phyloP scores from a whole-genome alignment of 202 grass and related monocot species.

The Carex arenaria region DNA sequence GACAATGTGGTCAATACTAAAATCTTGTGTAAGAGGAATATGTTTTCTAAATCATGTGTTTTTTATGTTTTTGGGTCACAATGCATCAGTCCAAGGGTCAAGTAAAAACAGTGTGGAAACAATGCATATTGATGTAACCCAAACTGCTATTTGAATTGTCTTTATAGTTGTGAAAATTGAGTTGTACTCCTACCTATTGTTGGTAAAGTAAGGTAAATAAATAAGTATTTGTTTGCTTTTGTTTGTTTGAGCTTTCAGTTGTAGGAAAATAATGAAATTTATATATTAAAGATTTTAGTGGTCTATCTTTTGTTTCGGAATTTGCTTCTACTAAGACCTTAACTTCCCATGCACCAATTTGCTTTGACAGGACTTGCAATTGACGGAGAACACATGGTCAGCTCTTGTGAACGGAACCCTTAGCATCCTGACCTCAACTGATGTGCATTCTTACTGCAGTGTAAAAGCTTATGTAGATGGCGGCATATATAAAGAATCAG shows the following conservation, averaged over 20 bases:
- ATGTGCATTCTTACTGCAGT: slow-evolving; percentile 3
- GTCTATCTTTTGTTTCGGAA: neutral
- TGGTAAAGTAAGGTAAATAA: neutral
- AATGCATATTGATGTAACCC: neutral
- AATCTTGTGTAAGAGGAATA: neutral
- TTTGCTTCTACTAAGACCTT: neutral
- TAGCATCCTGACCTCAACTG: slow-evolving; percentile 38
- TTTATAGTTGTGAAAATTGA: neutral
- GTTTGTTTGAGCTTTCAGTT: neutral
- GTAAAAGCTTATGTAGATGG: neutral
- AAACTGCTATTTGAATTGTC: neutral
- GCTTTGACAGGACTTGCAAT: slow-evolving; percentile 28
- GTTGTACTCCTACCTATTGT: neutral
- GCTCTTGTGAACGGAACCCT: slow-evolving; percentile 55
- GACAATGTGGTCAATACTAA: neutral
- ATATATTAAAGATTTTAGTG: neutral
- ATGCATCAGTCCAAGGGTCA: neutral
- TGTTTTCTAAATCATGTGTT: neutral
- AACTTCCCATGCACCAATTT: neutral
- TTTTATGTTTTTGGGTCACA: neutral
- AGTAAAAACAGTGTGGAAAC: neutral
- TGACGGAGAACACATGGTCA: slow-evolving; percentile 69
- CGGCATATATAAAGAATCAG: slow-evolving; percentile 2
- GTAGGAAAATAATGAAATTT: neutral
- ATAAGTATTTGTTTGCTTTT: neutral